Evolutionary conservation across 1,139 yeast genomes (phyloP).

Genomic region (Lodderomyces metapsilosis): DNA sequence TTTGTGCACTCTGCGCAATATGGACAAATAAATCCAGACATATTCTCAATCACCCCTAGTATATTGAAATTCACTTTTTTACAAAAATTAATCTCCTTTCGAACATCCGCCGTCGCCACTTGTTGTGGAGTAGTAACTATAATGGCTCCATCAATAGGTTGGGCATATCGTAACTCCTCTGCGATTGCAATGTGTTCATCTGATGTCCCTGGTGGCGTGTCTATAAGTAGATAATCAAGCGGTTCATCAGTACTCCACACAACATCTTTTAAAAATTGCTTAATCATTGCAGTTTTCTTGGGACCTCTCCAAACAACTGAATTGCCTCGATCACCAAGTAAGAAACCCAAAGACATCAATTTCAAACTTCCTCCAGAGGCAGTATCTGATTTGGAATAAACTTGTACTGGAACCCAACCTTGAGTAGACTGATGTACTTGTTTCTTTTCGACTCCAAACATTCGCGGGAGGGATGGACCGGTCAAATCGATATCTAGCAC

Average conservation of each 20-base stretch:
- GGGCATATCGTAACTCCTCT: constrained; percentile 69
- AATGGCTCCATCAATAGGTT: constrained; percentile 47
- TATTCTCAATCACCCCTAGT: constrained; percentile 46
- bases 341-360: constrained; percentile 89
- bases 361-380: constrained; percentile 37
- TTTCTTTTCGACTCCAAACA: constrained; percentile 84
- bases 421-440: constrained; percentile 79
- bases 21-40: constrained; percentile 58
- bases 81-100: constrained; percentile 50
- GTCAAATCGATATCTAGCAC: constrained; percentile 93
- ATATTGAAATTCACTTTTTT: constrained; percentile 43
- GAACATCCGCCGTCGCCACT: constrained; percentile 55
- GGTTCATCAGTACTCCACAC: constrained; percentile 60
- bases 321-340: constrained; percentile 78
- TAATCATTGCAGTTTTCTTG: constrained; percentile 94
- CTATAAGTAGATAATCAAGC: constrained; percentile 81
- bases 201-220: constrained; percentile 98
- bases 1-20: constrained; percentile 89
- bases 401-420: constrained; percentile 90
- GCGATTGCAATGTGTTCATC: constrained; percentile 98
- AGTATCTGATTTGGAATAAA: constrained; percentile 27
- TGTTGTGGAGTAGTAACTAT: constrained; percentile 51
- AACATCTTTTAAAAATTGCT: constrained; percentile 88
- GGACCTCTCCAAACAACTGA: constrained; percentile 99
- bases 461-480: constrained; percentile 94